phyloP scores from a whole-genome alignment of 768 basidiomycete species.

The Pleurotus djamor region DNA sequence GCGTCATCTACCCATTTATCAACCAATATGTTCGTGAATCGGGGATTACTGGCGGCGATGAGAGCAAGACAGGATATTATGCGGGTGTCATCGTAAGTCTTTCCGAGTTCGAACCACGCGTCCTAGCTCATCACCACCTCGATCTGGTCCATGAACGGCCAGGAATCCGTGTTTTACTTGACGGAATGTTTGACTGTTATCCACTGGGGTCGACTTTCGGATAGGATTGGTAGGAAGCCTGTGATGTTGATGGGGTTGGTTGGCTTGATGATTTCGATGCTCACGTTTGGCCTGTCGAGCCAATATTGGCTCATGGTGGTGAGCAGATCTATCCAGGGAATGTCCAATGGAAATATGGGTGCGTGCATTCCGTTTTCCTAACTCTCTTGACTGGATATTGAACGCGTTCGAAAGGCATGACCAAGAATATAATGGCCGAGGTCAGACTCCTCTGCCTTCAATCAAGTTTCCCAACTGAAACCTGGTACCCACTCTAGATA shows the following conservation, averaged over 20 bases:
- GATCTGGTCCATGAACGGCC: neutral
- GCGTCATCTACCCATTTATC: slow-evolving; percentile 22
- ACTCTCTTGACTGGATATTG: neutral
- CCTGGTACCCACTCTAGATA: slow-evolving; percentile 6
- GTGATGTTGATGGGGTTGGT: slow-evolving; percentile 32
- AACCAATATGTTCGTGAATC: slow-evolving; percentile 58
- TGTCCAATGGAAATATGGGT: slow-evolving; percentile 41
- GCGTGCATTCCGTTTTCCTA: neutral
- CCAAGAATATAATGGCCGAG: slow-evolving; percentile 19
- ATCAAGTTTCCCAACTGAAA: neutral
- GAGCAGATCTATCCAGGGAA: slow-evolving; percentile 26
- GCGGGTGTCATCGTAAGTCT: slow-evolving; percentile 50
- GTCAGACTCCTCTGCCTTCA: neutral
- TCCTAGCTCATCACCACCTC: neutral
- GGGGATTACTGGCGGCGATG: slow-evolving; percentile 62
- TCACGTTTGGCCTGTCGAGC: slow-evolving; percentile 28
- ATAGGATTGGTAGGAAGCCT: slow-evolving; percentile 58
- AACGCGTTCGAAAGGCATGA: slow-evolving; percentile 10
- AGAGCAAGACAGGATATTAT: slow-evolving; percentile 66
- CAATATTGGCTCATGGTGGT: slow-evolving; percentile 25
- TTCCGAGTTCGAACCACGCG: neutral
- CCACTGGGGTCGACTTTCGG: slow-evolving; percentile 64
- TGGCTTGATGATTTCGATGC: slow-evolving; percentile 26
- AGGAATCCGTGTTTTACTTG: slow-evolving; percentile 65
- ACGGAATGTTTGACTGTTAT: slow-evolving; percentile 56